These are phyloP conservation scores for Plasmodium yoelii DNA, from an alignment of 169 alveolate genomes.

Conservation along the genomic window DNA sequence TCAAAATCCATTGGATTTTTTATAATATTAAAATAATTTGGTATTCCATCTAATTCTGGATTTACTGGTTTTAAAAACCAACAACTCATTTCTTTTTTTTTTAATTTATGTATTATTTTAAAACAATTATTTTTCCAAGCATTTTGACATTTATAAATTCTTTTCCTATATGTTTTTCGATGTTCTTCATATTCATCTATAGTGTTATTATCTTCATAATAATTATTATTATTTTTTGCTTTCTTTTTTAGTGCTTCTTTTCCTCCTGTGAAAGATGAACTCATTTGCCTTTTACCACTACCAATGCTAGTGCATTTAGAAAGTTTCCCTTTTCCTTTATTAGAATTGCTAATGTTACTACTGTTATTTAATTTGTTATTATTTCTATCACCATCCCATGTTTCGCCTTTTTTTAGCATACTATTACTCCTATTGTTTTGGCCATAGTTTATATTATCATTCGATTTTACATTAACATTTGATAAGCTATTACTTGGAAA, in stretches of 20 bases:
- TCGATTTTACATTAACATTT: neutral
- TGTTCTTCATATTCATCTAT: constrained; percentile 71
- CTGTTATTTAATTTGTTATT: constrained; percentile 5
- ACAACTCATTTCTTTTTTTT: constrained; percentile 77
- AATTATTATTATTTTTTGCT: constrained; percentile 41
- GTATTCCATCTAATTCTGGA: constrained; percentile 92
- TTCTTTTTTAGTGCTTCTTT: constrained; percentile 29
- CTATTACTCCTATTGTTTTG: neutral
- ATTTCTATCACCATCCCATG: neutral
- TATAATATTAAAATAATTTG: constrained; percentile 86
- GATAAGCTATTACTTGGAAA: neutral
- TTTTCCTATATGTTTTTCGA: constrained; percentile 62
- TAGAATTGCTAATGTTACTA: constrained; percentile 17
- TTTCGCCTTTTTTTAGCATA: constrained; percentile 6
- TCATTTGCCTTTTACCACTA: constrained; percentile 21
- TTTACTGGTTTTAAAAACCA: constrained; percentile 94
- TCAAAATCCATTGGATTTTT: constrained; percentile 87
- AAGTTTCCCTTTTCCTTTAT: constrained; percentile 46
- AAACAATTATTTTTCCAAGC: constrained; percentile 78
- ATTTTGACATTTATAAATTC: constrained; percentile 69
- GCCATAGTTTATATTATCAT: neutral
- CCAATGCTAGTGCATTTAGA: constrained; percentile 8
- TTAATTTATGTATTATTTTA: constrained; percentile 80
- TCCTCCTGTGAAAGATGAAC: constrained; percentile 11
- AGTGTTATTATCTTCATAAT: constrained; percentile 37